Evolutionary conservation across 176 grass and related monocot genomes (phyloP), one percentile per base, ranked within the genome.

Genomic region (Oryza coarctata): DNA sequence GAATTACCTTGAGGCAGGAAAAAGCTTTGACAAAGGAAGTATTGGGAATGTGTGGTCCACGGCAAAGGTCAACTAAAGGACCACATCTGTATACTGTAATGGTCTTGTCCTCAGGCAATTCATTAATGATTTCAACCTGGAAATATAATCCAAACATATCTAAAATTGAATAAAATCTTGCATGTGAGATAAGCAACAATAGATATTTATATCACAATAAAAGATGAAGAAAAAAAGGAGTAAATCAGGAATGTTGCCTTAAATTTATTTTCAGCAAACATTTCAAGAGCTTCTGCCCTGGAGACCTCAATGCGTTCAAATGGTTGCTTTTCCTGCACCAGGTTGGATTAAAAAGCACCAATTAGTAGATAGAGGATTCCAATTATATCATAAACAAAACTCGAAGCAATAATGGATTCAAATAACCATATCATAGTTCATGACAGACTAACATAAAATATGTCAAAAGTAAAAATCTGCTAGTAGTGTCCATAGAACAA

Each of bases 21-120:
- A 99, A 93, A 77, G 96, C 96, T 90, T 99, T 99, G 31, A 99
- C 96, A 58, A 95, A 99, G 34, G 96, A 94, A 73, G 96, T 95
- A 75, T 90, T 99, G 3, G 96, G 93, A 32, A 99, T 99, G 85
- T 99, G 96, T 29, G 96, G 96, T 29, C 96, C 96, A 88, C 96
- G 96, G 58, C 96, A 95, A 39, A 99, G 92, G 88, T 99, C 96
- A 82, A 99, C 87, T 85, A 99, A 74, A 86, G 91, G 96, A 85
- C 96, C 91, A 83, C 96, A 99, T 70, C 89, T 91, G 74, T 99
- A 99, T 45, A 99, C 96, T 70, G 96, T 99, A 85, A 99, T 99
- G 57, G 91, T 95, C 91, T 99, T 99, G 87, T 99, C 96, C 60
- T 91, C 93, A 0, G 96, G 93, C 82, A 99, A 92, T 27, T 99